Conservation (phyloP, 306 rosid species). For the Quillaja saponaria region DNA sequence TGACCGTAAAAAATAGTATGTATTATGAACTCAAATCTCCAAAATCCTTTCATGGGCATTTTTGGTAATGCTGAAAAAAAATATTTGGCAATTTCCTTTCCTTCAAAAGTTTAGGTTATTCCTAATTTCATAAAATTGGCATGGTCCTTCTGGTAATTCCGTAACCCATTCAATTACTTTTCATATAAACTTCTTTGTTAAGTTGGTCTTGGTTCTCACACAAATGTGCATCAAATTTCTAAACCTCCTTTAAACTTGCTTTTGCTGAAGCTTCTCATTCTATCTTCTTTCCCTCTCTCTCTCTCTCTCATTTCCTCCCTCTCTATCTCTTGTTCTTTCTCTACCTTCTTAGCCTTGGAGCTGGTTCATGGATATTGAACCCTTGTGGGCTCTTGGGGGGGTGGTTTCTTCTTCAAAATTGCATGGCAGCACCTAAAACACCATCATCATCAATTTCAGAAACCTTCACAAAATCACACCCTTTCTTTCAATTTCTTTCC, state of each 20-base stretch:
- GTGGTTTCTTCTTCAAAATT: constrained; percentile 82
- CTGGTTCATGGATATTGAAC: constrained; percentile 99
- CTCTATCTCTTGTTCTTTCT: constrained; percentile 19
- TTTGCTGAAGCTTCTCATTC: constrained; percentile 66
- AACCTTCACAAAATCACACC: constrained; percentile 46
- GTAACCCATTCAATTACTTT: constrained; percentile 34
- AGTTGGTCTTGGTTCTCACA: constrained; percentile 49
- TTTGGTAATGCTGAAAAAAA: not conserved
- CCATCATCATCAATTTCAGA: constrained; percentile 46
- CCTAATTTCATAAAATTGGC: constrained; percentile 1
- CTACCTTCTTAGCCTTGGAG: constrained; percentile 54
- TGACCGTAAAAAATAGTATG: too few relatives aligned
- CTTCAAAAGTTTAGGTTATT: constrained; percentile 6
- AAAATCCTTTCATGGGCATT: too few relatives aligned
- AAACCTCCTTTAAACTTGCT: constrained; percentile 63
- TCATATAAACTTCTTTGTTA: constrained; percentile 54
- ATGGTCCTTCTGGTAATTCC: constrained; percentile 54
- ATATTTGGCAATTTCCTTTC: not conserved
- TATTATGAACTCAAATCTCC: too few relatives aligned
- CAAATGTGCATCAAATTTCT: constrained; percentile 66
- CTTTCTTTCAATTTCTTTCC: constrained; percentile 48
- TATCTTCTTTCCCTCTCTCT: constrained; percentile 10
- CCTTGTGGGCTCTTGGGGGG: constrained; percentile 99
- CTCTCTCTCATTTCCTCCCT: constrained; percentile 19
- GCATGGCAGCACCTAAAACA: constrained; percentile 86